Percentiles rank a stretch among this genome's conserved stretches.
phyloP scores from a whole-genome alignment of 129 eudicot species.

The Logfia minima region DNA sequence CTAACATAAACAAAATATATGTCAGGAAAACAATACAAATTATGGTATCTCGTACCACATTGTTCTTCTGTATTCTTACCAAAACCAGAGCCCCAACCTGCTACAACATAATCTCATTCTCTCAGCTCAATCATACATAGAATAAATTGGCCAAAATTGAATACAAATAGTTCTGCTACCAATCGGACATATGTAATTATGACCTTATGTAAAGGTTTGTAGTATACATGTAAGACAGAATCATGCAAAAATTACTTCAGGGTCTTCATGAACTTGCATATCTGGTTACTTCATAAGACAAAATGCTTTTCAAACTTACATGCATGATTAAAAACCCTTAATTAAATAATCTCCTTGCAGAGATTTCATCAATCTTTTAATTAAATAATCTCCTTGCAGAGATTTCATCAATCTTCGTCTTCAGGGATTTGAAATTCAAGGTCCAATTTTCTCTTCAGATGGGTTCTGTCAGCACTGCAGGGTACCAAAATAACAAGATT shows the following conservation, averaged over 20 bases:
- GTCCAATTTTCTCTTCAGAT: constrained; percentile 84
- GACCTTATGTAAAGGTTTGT: neutral
- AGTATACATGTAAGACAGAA: neutral
- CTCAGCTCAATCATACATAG: neutral
- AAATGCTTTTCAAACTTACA: neutral
- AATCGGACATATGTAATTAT: neutral
- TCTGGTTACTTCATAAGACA: neutral
- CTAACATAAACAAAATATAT: neutral
- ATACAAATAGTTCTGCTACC: neutral
- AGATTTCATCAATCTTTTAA: constrained; percentile 26
- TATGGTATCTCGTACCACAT: neutral
- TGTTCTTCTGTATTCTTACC: neutral
- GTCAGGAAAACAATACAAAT: neutral
- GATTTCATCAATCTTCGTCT: constrained; percentile 46
- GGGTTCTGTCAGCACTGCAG: constrained; percentile 91
- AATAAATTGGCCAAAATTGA: neutral
- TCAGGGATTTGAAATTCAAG: constrained; percentile 87
- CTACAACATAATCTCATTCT: neutral
- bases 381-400: neutral
- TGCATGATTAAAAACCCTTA: neutral
- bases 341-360: neutral
- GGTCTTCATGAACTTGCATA: constrained; percentile 8
- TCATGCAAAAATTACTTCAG: neutral
- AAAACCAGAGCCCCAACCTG: neutral
- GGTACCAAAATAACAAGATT: neutral